A percentile compares a stretch with the other conserved stretches of the same genome.
Conservation (phyloP, 164 flowering plant species). For the Amborella trichopoda region DNA sequence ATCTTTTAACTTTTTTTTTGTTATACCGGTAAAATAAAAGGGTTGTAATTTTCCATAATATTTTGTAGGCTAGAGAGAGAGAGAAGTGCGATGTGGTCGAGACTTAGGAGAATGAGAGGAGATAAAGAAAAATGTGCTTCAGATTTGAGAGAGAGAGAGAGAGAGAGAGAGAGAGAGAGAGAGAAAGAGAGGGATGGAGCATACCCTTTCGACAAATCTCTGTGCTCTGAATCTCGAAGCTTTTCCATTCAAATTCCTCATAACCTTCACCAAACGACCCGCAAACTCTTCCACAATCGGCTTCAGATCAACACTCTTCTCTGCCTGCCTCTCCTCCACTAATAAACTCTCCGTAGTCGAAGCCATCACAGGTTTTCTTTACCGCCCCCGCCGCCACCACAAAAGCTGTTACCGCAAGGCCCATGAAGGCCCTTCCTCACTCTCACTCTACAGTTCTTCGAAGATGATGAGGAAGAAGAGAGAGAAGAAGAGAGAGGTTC, state of each 20-base stretch:
- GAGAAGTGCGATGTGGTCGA: background rate
- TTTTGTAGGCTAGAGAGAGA: background rate
- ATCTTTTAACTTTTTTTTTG: no score
- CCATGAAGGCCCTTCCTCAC: no score
- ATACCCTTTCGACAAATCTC: slow-evolving; percentile 48
- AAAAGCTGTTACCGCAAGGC: no score
- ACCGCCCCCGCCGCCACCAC: slow-evolving; percentile 11
- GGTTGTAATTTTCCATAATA: background rate
- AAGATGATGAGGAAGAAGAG: no score
- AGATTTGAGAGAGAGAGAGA: background rate
- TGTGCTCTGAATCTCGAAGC: slow-evolving; percentile 25
- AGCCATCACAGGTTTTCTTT: no score
- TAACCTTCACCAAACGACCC: slow-evolving; percentile 4
- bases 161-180: background rate
- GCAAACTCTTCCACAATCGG: slow-evolving; percentile 6
- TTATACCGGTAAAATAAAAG: background rate
- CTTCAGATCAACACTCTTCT: slow-evolving; percentile 11
- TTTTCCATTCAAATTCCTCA: slow-evolving; percentile 13
- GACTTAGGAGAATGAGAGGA: background rate
- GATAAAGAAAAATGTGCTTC: background rate
- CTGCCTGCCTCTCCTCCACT: slow-evolving; percentile 7
- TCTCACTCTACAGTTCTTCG: no score
- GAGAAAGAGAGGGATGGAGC: background rate
- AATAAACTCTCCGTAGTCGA: slow-evolving; percentile 12
- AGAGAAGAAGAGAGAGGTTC: no score